Percentiles rank a stretch among this genome's conserved stretches.
These are phyloP conservation scores for Triticum monococcum DNA, from an alignment of 176 grass and related monocot genomes.

Conservation along the genomic window DNA sequence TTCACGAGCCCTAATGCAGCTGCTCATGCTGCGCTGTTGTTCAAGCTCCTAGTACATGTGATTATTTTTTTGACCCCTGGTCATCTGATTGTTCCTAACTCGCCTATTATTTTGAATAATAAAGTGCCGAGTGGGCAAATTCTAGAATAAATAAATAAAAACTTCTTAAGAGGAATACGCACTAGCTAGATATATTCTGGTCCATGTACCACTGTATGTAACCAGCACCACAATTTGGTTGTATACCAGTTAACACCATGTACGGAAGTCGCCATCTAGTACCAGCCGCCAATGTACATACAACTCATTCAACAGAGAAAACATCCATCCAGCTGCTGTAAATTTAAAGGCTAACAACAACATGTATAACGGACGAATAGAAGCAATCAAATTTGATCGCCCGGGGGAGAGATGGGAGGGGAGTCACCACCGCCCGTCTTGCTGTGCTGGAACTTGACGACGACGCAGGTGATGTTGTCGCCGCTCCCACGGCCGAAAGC, in stretches of 20 bases:
- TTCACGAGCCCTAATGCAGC: too few relatives aligned
- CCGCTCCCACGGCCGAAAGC: constrained; percentile 67
- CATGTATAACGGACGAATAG: constrained; percentile 36
- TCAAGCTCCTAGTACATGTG: too few relatives aligned
- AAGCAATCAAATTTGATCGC: constrained; percentile 58
- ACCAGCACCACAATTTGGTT: not conserved
- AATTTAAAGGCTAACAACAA: not conserved
- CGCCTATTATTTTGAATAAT: too few relatives aligned
- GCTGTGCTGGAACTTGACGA: constrained; percentile 87
- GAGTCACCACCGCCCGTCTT: constrained; percentile 32
- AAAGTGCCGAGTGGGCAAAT: too few relatives aligned
- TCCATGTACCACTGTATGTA: not conserved
- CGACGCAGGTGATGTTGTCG: constrained; percentile 89
- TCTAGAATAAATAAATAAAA: not conserved
- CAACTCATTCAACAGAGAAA: not conserved
- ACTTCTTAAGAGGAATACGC: not conserved
- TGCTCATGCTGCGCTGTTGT: too few relatives aligned
- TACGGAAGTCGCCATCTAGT: not conserved
- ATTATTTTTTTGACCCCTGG: too few relatives aligned
- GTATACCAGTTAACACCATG: not conserved
- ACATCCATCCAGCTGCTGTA: not conserved
- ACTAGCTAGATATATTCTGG: not conserved
- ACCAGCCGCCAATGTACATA: not conserved
- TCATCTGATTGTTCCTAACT: too few relatives aligned
- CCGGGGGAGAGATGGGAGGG: not conserved